Conservation (phyloP, 2,329 filamentous ascomycete species). For the Lasiodiplodia hormozganensis region DNA sequence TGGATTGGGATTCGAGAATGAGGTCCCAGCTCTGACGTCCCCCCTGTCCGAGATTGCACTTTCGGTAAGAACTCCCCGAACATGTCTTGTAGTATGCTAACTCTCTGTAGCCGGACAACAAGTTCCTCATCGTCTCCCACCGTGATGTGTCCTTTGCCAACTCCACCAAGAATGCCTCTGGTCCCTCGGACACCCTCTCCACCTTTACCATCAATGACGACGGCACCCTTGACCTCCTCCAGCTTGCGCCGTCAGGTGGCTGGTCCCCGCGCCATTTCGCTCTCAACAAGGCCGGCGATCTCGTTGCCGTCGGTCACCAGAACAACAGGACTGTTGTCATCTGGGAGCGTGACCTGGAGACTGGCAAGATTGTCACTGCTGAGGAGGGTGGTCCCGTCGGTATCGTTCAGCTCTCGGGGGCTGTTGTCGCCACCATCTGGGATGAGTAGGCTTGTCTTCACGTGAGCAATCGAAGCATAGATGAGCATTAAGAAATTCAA, state of each 20-base stretch:
- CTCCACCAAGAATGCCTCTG: constrained; percentile 35
- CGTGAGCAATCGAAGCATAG: no score
- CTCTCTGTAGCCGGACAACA: constrained; percentile 49
- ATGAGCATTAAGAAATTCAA: no score
- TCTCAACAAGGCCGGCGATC: constrained; percentile 67
- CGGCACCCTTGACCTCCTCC: constrained; percentile 63
- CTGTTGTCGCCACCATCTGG: constrained; percentile 47
- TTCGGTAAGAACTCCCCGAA: constrained; percentile 56
- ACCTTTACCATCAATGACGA: constrained; percentile 65
- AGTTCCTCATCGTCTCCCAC: constrained; percentile 72
- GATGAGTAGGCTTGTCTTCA: constrained; percentile 33
- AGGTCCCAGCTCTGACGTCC: constrained; percentile 43
- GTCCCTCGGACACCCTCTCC: constrained; percentile 64
- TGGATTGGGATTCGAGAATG: constrained; percentile 39
- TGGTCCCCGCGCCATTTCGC: constrained; percentile 71
- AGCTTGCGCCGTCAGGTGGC: constrained; percentile 70
- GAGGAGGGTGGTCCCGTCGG: constrained; percentile 52
- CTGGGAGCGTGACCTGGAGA: constrained; percentile 64
- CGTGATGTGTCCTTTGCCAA: constrained; percentile 64
- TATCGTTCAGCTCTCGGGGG: constrained; percentile 37
- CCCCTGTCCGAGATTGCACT: constrained; percentile 62
- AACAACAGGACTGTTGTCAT: constrained; percentile 66
- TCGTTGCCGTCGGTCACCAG: constrained; percentile 72
- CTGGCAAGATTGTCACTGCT: constrained; percentile 64
- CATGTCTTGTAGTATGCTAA: not conserved